A percentile compares a stretch with the other conserved stretches of the same genome.
Evolutionary conservation across 2,329 filamentous ascomycete species (phyloP).

Genomic region (Sphaerulina populicola): DNA sequence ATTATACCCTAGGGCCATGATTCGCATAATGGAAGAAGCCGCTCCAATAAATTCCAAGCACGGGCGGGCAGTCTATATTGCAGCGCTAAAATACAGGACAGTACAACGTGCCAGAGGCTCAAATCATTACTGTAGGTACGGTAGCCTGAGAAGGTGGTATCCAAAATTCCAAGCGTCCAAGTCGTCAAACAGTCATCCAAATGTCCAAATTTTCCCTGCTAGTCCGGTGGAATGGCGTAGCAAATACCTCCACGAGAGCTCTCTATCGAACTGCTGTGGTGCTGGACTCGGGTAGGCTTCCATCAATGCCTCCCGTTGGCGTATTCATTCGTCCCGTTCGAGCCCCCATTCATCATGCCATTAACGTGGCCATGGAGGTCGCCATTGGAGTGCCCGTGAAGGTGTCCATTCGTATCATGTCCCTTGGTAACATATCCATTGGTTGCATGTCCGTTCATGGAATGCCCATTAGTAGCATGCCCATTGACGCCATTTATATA

Average conservation of each 20-base stretch:
- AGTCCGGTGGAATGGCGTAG: too few relatives aligned
- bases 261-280: not conserved
- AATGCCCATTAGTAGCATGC: conserved; percentile 2
- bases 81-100: not conserved
- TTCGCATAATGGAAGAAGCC: too few relatives aligned
- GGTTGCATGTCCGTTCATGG: conserved; percentile 4
- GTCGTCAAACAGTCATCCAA: not conserved
- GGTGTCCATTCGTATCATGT: conserved; percentile 3
- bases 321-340: not conserved
- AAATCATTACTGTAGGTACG: not conserved
- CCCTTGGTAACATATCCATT: conserved; percentile 1
- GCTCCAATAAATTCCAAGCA: too few relatives aligned
- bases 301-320: conserved; percentile 1
- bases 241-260: not conserved
- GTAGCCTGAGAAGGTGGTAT: not conserved
- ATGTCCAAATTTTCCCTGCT: not conserved
- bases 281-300: not conserved
- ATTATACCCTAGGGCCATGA: too few relatives aligned
- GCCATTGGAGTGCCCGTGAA: conserved; percentile 3
- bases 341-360: not conserved
- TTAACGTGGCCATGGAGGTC: not conserved
- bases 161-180: not conserved
- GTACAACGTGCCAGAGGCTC: not conserved
- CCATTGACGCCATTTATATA: conserved; percentile 4
- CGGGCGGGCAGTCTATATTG: not conserved